Percentiles rank a stretch among this genome's conserved stretches.
Conservation (phyloP, 768 basidiomycete species). For the Hortiboletus flavorubellus region DNA sequence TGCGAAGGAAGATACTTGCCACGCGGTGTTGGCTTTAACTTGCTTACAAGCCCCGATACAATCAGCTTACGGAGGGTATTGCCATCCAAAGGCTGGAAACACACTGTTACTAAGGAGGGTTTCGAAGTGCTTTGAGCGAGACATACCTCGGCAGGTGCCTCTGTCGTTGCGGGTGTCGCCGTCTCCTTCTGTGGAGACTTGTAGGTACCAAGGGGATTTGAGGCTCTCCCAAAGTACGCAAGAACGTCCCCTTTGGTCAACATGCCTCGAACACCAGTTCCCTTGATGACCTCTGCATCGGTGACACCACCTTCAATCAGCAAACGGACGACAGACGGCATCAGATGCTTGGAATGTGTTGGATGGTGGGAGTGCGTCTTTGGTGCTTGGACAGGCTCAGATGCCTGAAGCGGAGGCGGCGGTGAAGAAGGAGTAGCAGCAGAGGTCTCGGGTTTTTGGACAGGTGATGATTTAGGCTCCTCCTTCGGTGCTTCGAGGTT, state of each 20-base stretch:
- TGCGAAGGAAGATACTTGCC: slow-evolving; percentile 31
- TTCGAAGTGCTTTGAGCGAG: neutral
- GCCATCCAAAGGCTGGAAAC: slow-evolving; percentile 54
- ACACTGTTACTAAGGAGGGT: neutral
- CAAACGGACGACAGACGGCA: slow-evolving; percentile 88
- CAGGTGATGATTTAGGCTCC: slow-evolving; percentile 17
- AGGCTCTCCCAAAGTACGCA: slow-evolving; percentile 79
- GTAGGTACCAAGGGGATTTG: slow-evolving; percentile 71
- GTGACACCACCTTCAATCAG: slow-evolving; percentile 54
- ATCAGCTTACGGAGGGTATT: slow-evolving; percentile 63
- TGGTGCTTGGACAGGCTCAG: slow-evolving; percentile 23
- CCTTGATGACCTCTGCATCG: slow-evolving; percentile 68
- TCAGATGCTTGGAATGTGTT: slow-evolving; percentile 65
- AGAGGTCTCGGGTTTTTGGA: slow-evolving; percentile 23
- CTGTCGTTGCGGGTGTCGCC: slow-evolving; percentile 34
- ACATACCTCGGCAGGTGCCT: slow-evolving; percentile 37
- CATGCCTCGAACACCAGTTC: slow-evolving; percentile 90
- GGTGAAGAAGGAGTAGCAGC: slow-evolving; percentile 12
- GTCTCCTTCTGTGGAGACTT: slow-evolving; percentile 40
- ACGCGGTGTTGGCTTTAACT: slow-evolving; percentile 44
- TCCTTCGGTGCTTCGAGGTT: slow-evolving; percentile 65
- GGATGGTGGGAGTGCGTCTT: slow-evolving; percentile 36
- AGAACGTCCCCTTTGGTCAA: slow-evolving; percentile 96
- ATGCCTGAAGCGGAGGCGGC: slow-evolving; percentile 16
- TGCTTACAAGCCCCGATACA: slow-evolving; percentile 56